Evolutionary conservation across 1,139 yeast genomes (phyloP).

Genomic region (Wickerhamiella infanticola): DNA sequence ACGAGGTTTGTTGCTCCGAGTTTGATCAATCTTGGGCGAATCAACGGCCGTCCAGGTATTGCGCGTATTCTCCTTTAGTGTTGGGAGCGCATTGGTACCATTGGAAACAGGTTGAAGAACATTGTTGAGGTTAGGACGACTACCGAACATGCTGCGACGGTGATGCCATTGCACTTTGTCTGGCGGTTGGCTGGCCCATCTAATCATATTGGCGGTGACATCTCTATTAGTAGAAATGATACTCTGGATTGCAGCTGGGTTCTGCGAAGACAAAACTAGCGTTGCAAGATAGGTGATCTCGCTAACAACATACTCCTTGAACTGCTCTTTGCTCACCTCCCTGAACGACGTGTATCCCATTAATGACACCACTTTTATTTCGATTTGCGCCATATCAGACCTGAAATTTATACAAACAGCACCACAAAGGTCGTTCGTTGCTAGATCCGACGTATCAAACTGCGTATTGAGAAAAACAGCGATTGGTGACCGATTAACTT

Average conservation of each 20-base stretch:
- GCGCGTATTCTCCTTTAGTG: background rate
- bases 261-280: slow-evolving; percentile 21
- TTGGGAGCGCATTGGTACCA: slow-evolving; percentile 1
- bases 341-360: slow-evolving; percentile 19
- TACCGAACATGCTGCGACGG: background rate
- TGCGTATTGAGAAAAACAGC: slow-evolving; percentile 47
- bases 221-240: slow-evolving; percentile 17
- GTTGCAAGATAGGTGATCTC: slow-evolving; percentile 24
- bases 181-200: slow-evolving; percentile 17
- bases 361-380: slow-evolving; percentile 15
- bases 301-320: slow-evolving; percentile 17
- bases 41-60: background rate
- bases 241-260: slow-evolving; percentile 15
- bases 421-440: slow-evolving; percentile 29
- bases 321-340: slow-evolving; percentile 16
- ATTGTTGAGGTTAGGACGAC: slow-evolving; percentile 3
- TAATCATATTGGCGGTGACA: slow-evolving; percentile 16
- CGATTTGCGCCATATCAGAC: slow-evolving; percentile 11
- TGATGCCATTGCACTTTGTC: slow-evolving; percentile 2
- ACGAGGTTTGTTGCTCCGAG: background rate
- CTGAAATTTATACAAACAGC: slow-evolving; percentile 33
- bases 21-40: background rate
- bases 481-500: slow-evolving; percentile 36
- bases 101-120: background rate
- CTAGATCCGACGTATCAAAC: slow-evolving; percentile 24